Base-by-base conservation (phyloP, 2,329 filamentous ascomycete species). In the Fusarium algeriense region DNA sequence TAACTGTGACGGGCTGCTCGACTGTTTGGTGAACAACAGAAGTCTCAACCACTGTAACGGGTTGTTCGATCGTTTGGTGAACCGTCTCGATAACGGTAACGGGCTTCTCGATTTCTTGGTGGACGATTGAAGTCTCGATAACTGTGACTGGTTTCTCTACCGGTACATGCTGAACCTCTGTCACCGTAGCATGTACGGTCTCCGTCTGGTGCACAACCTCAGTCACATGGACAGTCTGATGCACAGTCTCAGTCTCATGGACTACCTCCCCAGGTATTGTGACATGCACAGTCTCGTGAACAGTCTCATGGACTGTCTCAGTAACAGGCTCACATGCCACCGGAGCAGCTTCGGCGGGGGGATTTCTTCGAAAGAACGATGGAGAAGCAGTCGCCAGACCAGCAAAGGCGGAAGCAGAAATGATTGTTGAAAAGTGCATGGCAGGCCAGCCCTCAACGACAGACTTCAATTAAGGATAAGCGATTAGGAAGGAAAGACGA, bases 361-460 rank as follows among this genome's bases (percentile, higher is more conserved):
- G 56, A 13, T 63, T 69, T 38, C 62, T 58, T 50, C 44, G 45
- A 17, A 71, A 70, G 12, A 70, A 64, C 1, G 68, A 41, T 5
- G 67, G 68, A 13, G 63, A 68, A 23, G 68, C 68, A 15, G 68
- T 53, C 30, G 53, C 68, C 35, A 70, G 44, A 35, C 57, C 49
- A 30, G 67, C 52, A 53, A 70, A 48, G 26, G 54, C 54, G 12
- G 59, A 67, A 32, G 62, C 43, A 15, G 63, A 54, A 28, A 45
- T 35, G 34, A 70, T 17, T 43, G 45, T 71, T 46, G 63, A 60
- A 13, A 71, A 48, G n/a, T 43, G 53, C 68, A 70, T 68, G 26
- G 40, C 19, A 23, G 40, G 43, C 37, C n/a, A n/a, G 44, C 23
- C 23, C 45, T 49, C 23, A 34, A 35, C 11, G 40, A 5, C 19